Percentiles rank a stretch among this genome's conserved stretches.
These are phyloP conservation scores for Bacidia gigantensis DNA, from an alignment of 495 filamentous ascomycete genomes.

Conservation along the genomic window DNA sequence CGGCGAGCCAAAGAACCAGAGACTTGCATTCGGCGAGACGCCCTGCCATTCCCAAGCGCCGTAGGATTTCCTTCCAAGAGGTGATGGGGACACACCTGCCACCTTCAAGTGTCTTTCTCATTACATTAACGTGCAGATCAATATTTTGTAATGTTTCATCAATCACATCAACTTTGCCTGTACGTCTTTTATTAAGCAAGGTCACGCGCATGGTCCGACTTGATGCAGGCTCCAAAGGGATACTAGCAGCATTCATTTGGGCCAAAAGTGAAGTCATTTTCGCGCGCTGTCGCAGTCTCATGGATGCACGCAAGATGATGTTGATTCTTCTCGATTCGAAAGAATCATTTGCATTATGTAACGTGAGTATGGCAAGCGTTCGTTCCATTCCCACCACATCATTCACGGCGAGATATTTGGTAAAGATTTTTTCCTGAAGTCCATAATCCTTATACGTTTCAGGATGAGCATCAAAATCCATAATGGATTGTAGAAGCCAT, in stretches of 20 bases:
- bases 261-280: conserved; percentile 15
- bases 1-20: conserved; percentile 30
- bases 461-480: conserved; percentile 61
- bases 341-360: conserved; percentile 14
- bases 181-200: conserved; percentile 12
- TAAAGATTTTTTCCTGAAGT: conserved; percentile 43
- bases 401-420: conserved; percentile 32
- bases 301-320: conserved; percentile 25
- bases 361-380: conserved; percentile 36
- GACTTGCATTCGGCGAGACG: conserved; percentile 28
- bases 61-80: conserved; percentile 36
- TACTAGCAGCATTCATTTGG: conserved; percentile 17
- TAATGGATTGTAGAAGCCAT: conserved; percentile 42
- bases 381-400: conserved; percentile 41
- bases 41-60: conserved; percentile 34
- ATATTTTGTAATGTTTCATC: not conserved
- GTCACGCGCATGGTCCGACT: conserved; percentile 10
- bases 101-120: conserved; percentile 1
- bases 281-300: conserved; percentile 12
- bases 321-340: conserved; percentile 25
- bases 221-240: conserved; percentile 13
- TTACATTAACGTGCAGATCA: not conserved
- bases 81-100: conserved; percentile 23
- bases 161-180: not conserved
- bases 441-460: conserved; percentile 52